Percentiles rank a stretch among this genome's conserved stretches.
Conservation (phyloP, 2,329 filamentous ascomycete species). For the Neofusicoccum kwambonambiense region DNA sequence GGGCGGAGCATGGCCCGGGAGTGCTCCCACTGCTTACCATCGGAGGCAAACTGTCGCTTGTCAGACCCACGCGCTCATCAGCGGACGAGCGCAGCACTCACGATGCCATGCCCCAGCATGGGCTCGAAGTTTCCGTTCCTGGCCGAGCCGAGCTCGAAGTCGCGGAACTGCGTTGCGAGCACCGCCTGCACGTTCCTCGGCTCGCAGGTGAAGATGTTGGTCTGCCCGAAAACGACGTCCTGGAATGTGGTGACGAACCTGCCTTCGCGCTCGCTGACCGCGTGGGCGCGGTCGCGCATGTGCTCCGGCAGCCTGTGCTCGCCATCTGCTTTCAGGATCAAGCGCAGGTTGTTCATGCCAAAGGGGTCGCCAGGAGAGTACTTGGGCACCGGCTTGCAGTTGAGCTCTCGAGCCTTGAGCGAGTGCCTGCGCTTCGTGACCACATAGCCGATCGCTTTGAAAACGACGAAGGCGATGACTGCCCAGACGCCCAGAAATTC, state of each 20-base stretch:
- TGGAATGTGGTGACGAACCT: conserved; percentile 28
- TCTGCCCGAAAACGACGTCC: conserved; percentile 42
- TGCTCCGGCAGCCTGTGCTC: conserved; percentile 33
- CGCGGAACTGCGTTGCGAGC: conserved; percentile 46
- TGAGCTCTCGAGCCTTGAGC: conserved; percentile 39
- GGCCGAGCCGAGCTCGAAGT: conserved; percentile 41
- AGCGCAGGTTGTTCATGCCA: conserved; percentile 51
- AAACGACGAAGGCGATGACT: conserved; percentile 35
- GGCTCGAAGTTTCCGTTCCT: conserved; percentile 38
- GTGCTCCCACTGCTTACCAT: conserved; percentile 43
- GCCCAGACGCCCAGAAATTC: conserved; percentile 26
- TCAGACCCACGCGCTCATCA: no score
- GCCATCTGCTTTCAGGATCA: conserved; percentile 40
- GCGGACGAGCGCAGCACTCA: not conserved
- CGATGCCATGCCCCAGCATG: conserved; percentile 44
- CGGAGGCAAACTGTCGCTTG: conserved; percentile 40
- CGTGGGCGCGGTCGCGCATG: conserved; percentile 25
- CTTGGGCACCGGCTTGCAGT: conserved; percentile 47
- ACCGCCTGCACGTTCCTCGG: conserved; percentile 51
- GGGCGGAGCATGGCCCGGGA: conserved; percentile 52
- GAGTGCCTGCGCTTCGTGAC: conserved; percentile 33
- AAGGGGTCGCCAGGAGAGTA: conserved; percentile 52
- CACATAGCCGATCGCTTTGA: conserved; percentile 36
- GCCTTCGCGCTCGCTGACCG: conserved; percentile 24
- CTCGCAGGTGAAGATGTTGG: conserved; percentile 43